Evolutionary conservation across 2,329 filamentous ascomycete species (phyloP).

Genomic region (Grosmannia huntii): DNA sequence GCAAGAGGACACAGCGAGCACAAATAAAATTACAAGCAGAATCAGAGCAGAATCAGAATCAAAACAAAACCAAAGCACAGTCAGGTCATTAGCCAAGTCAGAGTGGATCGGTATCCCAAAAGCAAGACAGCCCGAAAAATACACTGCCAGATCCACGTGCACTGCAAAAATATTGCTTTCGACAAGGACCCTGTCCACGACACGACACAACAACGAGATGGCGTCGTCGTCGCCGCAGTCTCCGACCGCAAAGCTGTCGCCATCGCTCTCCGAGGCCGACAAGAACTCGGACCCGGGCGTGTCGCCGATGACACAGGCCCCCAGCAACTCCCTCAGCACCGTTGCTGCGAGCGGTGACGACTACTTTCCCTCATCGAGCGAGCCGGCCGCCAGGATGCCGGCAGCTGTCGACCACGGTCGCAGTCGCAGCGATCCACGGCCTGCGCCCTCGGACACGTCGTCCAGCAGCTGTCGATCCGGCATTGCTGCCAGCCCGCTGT

Average conservation of each 20-base stretch:
- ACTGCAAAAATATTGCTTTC: neutral
- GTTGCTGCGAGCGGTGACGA: conserved; percentile 8
- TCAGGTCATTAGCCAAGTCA: neutral
- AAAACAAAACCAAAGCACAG: neutral
- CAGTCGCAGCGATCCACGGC: neutral
- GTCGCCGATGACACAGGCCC: conserved; percentile 25
- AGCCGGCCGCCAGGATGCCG: neutral
- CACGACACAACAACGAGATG: neutral
- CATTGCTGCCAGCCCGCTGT: too few species aligned
- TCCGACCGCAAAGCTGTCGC: neutral
- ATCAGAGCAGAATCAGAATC: neutral
- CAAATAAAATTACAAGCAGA: neutral
- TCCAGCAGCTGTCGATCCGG: neutral
- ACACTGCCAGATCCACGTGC: neutral
- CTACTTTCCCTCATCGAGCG: conserved; percentile 15
- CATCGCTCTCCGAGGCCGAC: conserved; percentile 6
- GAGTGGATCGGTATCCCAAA: neutral
- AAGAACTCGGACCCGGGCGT: conserved; percentile 28
- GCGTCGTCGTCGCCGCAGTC: neutral
- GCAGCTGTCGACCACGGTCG: neutral
- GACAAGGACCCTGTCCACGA: neutral
- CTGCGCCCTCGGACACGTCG: neutral
- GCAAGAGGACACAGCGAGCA: neutral
- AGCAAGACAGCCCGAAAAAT: neutral
- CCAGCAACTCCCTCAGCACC: conserved; percentile 13